These are phyloP conservation scores for Taiwanofungus camphoratus DNA, from an alignment of 1,284 basidiomycete species.

Conservation along the genomic window DNA sequence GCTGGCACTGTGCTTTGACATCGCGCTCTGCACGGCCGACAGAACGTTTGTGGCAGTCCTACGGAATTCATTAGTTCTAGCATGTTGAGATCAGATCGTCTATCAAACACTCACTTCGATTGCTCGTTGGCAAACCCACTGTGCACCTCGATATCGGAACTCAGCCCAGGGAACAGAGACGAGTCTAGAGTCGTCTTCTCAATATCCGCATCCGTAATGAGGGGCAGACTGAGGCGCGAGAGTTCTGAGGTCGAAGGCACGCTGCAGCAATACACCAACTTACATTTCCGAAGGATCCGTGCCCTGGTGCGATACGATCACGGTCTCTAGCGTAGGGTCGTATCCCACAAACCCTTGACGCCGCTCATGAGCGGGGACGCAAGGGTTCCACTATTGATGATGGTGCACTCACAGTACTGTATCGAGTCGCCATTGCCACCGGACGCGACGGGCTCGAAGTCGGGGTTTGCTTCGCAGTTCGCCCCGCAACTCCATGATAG, in stretches of 20 bases:
- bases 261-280: conserved; percentile 9
- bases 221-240: conserved; percentile 18
- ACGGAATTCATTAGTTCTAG: not conserved
- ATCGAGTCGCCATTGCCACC: conserved; percentile 49
- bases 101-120: conserved; percentile 31
- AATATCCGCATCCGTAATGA: conserved; percentile 30
- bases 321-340: conserved; percentile 34
- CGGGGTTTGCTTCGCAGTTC: conserved; percentile 44
- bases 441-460: conserved; percentile 49
- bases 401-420: conserved; percentile 40
- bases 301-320: conserved; percentile 50
- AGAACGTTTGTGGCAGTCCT: conserved; percentile 33
- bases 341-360: conserved; percentile 41
- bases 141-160: conserved; percentile 44
- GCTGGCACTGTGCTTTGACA: conserved; percentile 24
- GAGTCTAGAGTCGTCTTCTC: conserved; percentile 22
- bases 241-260: not conserved
- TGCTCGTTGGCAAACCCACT: conserved; percentile 51
- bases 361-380: conserved; percentile 13
- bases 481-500: conserved; percentile 53
- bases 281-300: conserved; percentile 45
- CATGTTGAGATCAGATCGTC: not conserved
- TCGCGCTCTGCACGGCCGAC: conserved; percentile 30
- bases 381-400: conserved; percentile 13
- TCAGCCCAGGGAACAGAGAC: conserved; percentile 51